Conservation (phyloP, 257 asterid species). For the Solanum piurae region DNA sequence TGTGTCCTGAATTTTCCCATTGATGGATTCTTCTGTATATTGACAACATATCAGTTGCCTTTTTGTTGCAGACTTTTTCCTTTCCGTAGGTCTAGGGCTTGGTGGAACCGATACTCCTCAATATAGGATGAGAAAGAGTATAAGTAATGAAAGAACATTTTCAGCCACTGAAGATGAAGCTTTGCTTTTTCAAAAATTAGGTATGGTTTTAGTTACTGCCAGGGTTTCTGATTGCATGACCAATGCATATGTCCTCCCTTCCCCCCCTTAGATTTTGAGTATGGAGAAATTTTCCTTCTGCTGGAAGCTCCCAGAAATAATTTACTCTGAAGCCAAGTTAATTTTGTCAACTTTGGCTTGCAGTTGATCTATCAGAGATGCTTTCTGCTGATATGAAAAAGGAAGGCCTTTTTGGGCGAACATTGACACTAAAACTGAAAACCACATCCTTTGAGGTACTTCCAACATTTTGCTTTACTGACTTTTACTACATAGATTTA, state of each 20-base stretch:
- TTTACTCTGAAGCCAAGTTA: neutral
- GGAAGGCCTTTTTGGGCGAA: constrained; percentile 73
- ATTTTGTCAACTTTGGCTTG: constrained; percentile 8
- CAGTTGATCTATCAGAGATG: constrained; percentile 80
- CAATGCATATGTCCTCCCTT: neutral
- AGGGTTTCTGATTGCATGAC: neutral
- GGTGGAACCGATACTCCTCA: constrained; percentile 82
- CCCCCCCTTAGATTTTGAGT: neutral
- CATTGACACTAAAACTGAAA: constrained; percentile 84
- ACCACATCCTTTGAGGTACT: constrained; percentile 82
- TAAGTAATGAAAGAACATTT: constrained; percentile 92
- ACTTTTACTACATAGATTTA: neutral
- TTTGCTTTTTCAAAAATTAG: constrained; percentile 53
- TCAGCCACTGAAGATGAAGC: constrained; percentile 63
- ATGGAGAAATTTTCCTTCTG: neutral
- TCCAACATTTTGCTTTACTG: neutral
- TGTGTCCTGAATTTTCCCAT: neutral
- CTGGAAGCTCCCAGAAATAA: neutral
- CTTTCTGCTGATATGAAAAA: constrained; percentile 75
- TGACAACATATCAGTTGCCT: neutral
- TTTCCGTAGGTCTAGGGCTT: constrained; percentile 82
- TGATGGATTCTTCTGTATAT: neutral
- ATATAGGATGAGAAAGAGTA: constrained; percentile 58
- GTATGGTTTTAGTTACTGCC: constrained; percentile 19
- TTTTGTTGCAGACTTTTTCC: constrained; percentile 67